Evolutionary conservation across 805 yeast genomes (phyloP).

Genomic region (Candida vartiovaarae): DNA sequence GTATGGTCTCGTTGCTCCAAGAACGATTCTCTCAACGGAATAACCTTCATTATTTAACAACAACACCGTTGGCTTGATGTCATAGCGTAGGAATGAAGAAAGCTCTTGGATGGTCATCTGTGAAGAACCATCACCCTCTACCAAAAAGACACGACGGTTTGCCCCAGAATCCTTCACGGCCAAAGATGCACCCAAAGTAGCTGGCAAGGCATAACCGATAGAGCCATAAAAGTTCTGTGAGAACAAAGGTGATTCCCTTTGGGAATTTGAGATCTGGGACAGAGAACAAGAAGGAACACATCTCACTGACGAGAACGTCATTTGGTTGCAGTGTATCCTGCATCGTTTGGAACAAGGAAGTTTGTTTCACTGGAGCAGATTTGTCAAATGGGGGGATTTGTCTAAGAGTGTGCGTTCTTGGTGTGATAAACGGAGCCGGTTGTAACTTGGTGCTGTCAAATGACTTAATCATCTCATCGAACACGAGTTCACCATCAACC

Average conservation of each 20-base stretch:
- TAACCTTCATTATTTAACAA: conserved; percentile 61
- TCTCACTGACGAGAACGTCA: conserved; percentile 54
- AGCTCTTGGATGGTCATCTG: conserved; percentile 63
- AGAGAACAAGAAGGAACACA: conserved; percentile 63
- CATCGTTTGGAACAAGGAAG: conserved; percentile 44
- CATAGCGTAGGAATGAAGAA: conserved; percentile 49
- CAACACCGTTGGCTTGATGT: conserved; percentile 49
- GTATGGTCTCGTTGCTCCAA: conserved; percentile 47
- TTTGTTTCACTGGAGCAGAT: conserved; percentile 6
- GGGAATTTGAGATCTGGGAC: conserved; percentile 52
- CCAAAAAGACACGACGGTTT: conserved; percentile 40
- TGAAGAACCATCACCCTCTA: conserved; percentile 65
- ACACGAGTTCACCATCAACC: conserved; percentile 16
- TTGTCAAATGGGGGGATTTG: conserved; percentile 4
- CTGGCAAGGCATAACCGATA: conserved; percentile 59
- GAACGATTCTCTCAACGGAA: conserved; percentile 57
- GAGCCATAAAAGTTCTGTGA: conserved; percentile 64
- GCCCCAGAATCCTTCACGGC: conserved; percentile 40
- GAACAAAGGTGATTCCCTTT: conserved; percentile 41
- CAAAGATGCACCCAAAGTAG: conserved; percentile 54
- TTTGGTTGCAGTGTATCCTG: conserved; percentile 46
- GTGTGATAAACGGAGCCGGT: conserved; percentile 8
- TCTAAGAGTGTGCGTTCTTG: neutral
- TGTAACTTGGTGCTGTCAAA: conserved; percentile 8
- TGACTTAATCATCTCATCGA: conserved; percentile 8